phyloP scores from a whole-genome alignment of 176 grass and related monocot genomes.

The Eragrostis curvula region DNA sequence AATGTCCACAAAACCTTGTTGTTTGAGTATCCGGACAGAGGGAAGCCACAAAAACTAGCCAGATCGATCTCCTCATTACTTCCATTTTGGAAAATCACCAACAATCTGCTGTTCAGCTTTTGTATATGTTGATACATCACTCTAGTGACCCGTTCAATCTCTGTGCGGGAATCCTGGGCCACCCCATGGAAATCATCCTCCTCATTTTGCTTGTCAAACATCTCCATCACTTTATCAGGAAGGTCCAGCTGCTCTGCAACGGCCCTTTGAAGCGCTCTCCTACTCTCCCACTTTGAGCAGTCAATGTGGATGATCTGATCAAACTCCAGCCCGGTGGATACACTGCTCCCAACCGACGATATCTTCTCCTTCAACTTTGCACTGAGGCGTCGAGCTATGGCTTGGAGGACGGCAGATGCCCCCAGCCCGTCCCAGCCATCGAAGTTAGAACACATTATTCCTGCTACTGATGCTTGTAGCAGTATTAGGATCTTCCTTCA shows the following conservation, averaged over 20 bases:
- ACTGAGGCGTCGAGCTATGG: too few species aligned
- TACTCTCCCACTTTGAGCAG: constrained; percentile 28
- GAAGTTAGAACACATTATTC: too few species aligned
- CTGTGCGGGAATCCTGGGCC: not conserved
- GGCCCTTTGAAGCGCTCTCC: not conserved
- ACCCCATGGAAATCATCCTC: not conserved
- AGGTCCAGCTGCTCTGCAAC: not conserved
- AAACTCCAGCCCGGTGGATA: too few species aligned
- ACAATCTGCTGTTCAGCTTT: not conserved
- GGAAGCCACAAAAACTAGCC: not conserved
- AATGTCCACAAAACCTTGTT: constrained; percentile 21
- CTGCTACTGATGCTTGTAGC: not conserved
- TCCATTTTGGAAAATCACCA: constrained; percentile 26
- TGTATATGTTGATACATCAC: not conserved
- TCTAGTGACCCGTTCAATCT: not conserved
- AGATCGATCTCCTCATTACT: not conserved
- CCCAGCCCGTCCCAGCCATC: too few species aligned
- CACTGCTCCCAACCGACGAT: too few species aligned
- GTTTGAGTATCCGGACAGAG: not conserved
- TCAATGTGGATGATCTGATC: constrained; percentile 9
- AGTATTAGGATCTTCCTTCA: not conserved
- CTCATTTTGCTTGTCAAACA: not conserved
- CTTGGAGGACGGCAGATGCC: too few species aligned
- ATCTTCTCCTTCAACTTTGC: too few species aligned
- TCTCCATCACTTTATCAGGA: not conserved